Evolutionary conservation across 768 basidiomycete genomes (phyloP).

Genomic region (Amanita fuliginea): DNA sequence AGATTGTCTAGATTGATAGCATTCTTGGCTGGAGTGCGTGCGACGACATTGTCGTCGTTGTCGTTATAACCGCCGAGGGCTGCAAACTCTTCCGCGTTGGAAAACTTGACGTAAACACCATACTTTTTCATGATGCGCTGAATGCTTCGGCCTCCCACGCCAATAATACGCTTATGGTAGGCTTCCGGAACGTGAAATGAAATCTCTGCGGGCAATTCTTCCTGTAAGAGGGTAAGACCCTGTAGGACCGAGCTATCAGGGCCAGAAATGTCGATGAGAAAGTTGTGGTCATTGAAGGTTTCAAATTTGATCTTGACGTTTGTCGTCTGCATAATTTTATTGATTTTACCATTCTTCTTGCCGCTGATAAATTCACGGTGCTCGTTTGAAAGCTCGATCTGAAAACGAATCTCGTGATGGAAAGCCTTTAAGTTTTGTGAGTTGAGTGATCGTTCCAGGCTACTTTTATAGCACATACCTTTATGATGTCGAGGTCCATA

Average conservation of each 20-base stretch:
- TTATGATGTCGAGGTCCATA: conserved; percentile 84
- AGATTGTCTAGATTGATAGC: conserved; percentile 89
- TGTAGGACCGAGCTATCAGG: conserved; percentile 77
- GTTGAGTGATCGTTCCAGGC: conserved; percentile 5
- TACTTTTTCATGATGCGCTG: conserved; percentile 99
- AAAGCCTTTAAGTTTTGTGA: conserved; percentile 51
- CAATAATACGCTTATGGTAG: conserved; percentile 98
- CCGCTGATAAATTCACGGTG: conserved; percentile 98
- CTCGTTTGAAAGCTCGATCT: conserved; percentile 95
- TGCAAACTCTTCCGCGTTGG: conserved; percentile 95
- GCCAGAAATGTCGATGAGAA: conserved; percentile 86
- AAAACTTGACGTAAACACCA: conserved; percentile 99
- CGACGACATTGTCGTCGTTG: conserved; percentile 97
- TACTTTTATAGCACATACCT: conserved; percentile 37
- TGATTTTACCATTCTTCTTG: conserved; percentile 99
- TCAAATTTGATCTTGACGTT: conserved; percentile 99
- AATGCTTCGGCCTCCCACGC: conserved; percentile 94
- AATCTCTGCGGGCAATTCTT: conserved; percentile 96
- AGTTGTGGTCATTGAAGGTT: conserved; percentile 94
- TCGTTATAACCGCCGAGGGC: conserved; percentile 90
- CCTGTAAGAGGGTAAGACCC: conserved; percentile 83
- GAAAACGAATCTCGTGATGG: conserved; percentile 96
- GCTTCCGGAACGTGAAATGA: conserved; percentile 98
- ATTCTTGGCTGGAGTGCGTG: conserved; percentile 97
- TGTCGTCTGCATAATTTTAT: conserved; percentile 98